Evolutionary conservation across 192 early-diverging fungal species (phyloP).

Genomic region (Anaeromyces robustus): DNA sequence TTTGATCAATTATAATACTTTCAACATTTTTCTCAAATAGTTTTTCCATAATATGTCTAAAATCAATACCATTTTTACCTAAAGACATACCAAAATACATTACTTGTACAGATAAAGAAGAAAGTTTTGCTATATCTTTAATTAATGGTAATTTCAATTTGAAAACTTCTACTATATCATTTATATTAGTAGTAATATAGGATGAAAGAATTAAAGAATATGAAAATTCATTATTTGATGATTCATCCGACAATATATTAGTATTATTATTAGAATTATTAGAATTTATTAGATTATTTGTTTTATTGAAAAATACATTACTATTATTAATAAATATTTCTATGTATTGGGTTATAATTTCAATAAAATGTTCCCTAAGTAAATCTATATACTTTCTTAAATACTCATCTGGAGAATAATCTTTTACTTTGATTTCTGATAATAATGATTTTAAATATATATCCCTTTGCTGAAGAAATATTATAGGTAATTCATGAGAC

Average conservation of each 20-base stretch:
- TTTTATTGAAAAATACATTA: conserved; percentile 16
- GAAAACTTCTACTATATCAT: conserved; percentile 20
- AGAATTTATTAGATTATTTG: too few relatives aligned
- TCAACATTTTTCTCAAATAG: conserved; percentile 47
- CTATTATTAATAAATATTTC: conserved; percentile 41
- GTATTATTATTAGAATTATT: not conserved
- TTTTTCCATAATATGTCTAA: conserved; percentile 36
- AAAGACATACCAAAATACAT: conserved; percentile 73
- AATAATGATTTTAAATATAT: conserved; percentile 25
- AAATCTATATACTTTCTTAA: conserved; percentile 63
- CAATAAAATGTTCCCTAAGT: conserved; percentile 62
- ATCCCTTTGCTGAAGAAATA: conserved; percentile 57
- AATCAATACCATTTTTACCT: conserved; percentile 60
- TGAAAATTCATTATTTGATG: conserved; percentile 3
- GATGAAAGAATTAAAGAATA: conserved; percentile 30
- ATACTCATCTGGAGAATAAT: conserved; percentile 35
- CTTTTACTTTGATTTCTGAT: conserved; percentile 7
- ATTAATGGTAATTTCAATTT: conserved; percentile 30
- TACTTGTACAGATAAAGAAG: conserved; percentile 50
- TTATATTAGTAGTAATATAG: conserved; percentile 36
- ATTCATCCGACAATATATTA: conserved; percentile 5
- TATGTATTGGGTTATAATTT: conserved; percentile 66
- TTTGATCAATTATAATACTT: conserved; percentile 25
- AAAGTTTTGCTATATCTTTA: conserved; percentile 35
- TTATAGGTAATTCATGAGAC: conserved; percentile 52